Percentiles rank a stretch among this genome's conserved stretches.
phyloP scores from a whole-genome alignment of 108 stramenopile genomes.

The Cyclostephanos tholiformis region DNA sequence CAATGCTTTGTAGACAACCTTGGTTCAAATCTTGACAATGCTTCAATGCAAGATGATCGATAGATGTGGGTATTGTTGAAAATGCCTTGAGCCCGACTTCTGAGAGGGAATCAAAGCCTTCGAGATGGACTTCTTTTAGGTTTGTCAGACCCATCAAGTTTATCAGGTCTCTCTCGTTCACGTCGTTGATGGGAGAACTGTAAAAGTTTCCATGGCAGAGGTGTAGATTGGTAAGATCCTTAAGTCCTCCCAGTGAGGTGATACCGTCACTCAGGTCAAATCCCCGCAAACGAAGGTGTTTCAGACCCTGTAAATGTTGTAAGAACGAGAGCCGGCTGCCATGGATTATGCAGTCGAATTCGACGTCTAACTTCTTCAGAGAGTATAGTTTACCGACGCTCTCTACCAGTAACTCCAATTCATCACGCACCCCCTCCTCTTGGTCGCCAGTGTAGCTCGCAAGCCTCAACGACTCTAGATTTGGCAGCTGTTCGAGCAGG shows the following conservation, averaged over 20 bases:
- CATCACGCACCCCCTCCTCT: conserved; percentile 4
- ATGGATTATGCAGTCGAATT: conserved; percentile 33
- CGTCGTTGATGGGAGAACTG: conserved; percentile 41
- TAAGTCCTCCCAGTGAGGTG: conserved; percentile 12
- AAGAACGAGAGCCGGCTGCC: conserved; percentile 39
- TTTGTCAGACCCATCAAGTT: conserved; percentile 29
- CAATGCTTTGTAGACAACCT: conserved; percentile 34
- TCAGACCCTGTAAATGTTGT: conserved; percentile 10
- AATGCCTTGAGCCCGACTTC: conserved; percentile 33
- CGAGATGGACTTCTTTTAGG: conserved; percentile 29
- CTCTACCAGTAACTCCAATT: conserved; percentile 26
- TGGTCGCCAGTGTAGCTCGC: conserved; percentile 16
- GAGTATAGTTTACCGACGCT: conserved; percentile 19
- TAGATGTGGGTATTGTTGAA: not conserved
- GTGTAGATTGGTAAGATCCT: conserved; percentile 25
- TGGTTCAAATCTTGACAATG: conserved; percentile 46
- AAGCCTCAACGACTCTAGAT: conserved; percentile 22
- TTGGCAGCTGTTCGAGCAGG: conserved; percentile 18
- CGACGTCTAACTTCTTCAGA: conserved; percentile 31
- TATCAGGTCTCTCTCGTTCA: conserved; percentile 35
- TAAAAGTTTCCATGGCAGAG: conserved; percentile 50
- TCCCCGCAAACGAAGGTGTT: conserved; percentile 36
- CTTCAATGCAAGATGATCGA: conserved; percentile 28
- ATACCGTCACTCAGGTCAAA: conserved; percentile 46
- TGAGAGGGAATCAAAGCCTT: conserved; percentile 45